Percentiles rank a stretch among this genome's conserved stretches.
Conservation (phyloP, 1,139 yeast species). For the Geotrichum phurueaensis region DNA sequence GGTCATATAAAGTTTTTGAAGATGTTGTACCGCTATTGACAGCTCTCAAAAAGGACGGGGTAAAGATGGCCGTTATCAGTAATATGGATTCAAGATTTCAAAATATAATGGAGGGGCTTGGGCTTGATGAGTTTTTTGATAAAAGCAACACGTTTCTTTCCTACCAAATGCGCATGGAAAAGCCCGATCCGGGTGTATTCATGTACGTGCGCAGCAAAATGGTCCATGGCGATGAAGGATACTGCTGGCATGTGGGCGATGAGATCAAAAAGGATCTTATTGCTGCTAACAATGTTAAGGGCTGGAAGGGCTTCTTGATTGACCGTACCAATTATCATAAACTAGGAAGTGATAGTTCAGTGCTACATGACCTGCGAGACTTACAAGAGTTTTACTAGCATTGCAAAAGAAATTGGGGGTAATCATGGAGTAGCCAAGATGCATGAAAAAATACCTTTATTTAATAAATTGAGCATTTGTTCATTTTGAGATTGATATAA, state of each 20-base stretch:
- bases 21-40: conserved; percentile 23
- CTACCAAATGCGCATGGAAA: conserved; percentile 26
- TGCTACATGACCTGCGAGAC: not conserved
- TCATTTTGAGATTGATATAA: no score
- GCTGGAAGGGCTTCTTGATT: conserved; percentile 28
- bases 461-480: no score
- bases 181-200: conserved; percentile 26
- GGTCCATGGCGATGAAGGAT: not conserved
- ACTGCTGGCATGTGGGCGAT: conserved; percentile 28
- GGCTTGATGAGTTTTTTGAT: conserved; percentile 17
- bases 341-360: not conserved
- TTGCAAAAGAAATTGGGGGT: not conserved
- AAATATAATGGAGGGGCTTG: conserved; percentile 22
- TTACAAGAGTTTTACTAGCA: not conserved
- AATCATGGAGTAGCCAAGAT: not conserved
- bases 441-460: not conserved
- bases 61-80: conserved; percentile 27
- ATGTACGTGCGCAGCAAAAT: conserved; percentile 12
- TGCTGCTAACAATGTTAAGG: conserved; percentile 24
- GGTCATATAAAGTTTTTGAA: conserved; percentile 24
- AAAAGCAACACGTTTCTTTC: conserved; percentile 21
- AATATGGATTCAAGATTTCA: conserved; percentile 28
- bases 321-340: conserved; percentile 19
- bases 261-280: conserved; percentile 25
- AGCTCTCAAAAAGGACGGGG: conserved; percentile 10